Evolutionary conservation across 2,329 filamentous ascomycete species (phyloP).

Genomic region (Neofusicoccum sp.): DNA sequence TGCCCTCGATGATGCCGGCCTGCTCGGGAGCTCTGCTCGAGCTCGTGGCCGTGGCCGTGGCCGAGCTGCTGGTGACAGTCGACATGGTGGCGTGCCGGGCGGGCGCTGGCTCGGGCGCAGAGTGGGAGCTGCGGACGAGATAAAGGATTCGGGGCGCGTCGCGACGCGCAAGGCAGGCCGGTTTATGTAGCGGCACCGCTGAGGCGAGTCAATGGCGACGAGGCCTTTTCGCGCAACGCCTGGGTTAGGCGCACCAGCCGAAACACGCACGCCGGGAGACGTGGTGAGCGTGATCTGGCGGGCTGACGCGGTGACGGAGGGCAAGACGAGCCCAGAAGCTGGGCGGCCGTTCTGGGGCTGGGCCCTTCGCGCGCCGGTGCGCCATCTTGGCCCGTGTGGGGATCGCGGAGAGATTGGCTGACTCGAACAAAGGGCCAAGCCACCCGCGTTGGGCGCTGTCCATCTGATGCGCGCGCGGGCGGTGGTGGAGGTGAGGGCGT

Average conservation of each 20-base stretch:
- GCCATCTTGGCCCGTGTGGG: neutral
- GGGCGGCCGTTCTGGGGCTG: constrained; percentile 6
- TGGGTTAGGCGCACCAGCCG: constrained; percentile 6
- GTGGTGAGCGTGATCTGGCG: constrained; percentile 10
- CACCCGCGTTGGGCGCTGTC: neutral
- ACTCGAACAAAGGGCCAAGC: constrained; percentile 15
- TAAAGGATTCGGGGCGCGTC: neutral
- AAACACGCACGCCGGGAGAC: neutral
- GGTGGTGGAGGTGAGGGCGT: neutral
- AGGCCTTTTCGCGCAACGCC: neutral
- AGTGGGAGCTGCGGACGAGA: neutral
- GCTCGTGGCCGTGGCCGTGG: constrained; percentile 13
- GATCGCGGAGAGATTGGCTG: neutral
- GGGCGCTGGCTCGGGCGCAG: neutral
- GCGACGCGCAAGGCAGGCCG: neutral
- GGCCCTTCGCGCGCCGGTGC: neutral
- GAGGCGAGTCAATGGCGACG: neutral
- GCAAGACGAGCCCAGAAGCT: constrained; percentile 6
- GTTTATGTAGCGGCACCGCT: neutral
- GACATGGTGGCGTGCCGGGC: constrained; percentile 1
- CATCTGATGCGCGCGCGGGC: neutral
- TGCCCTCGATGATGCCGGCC: constrained; percentile 69
- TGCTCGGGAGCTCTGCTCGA: constrained; percentile 49
- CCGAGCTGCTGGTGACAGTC: constrained; percentile 9
- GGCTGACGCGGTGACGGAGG: constrained; percentile 9